Evolutionary conservation across 2,329 filamentous ascomycete genomes (phyloP), one percentile per base, ranked within the genome.

Genomic region (Fusarium sp.): DNA sequence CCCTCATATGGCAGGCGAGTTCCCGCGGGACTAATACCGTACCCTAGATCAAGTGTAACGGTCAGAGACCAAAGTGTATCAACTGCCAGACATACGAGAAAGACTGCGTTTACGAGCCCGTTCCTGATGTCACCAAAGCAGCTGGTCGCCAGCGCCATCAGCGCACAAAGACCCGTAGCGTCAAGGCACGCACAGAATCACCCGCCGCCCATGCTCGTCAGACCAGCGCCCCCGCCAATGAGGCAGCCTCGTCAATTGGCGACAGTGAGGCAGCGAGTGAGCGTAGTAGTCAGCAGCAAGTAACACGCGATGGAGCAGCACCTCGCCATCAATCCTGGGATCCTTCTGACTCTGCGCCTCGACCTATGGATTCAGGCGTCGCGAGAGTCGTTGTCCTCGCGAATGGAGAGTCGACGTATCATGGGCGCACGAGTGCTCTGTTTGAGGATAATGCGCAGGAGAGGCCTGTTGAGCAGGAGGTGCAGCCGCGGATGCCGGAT

Each of bases 21-120:
- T 61, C 59, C 46, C 55, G 54, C 44, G 46, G 57, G 45, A 58
- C 59, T 69, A 60, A 58, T 4, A 52, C 22, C 2, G 14, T 22
- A 25, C n/a, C 33, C 39, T n/a, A 87, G 85, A 83, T 87, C 77
- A 86, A 85, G 71, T 87, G 86, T 74, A 85, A 84, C 33, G 70
- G 71, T 4, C 62, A 69, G 36, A 59, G 57, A 22, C 72, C 55
- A 18, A 58, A 47, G 20, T 75, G 72, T 53, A 57, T 62, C 47
- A 74, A 75, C 36, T 75, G 72, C 15, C 56, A 68, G 44, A 62
- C 58, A 8, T 74, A 70, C 36, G 57, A 52, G 22, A 60, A 63
- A 42, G 66, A 74, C 36, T 75, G 72, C 35, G 46, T 59, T 12
- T 75, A 75, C 31, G 62, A 82, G 45, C 79, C 80, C 15, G 76